Conservation (phyloP, 495 filamentous ascomycete species). For the Penicillium turbatum region DNA sequence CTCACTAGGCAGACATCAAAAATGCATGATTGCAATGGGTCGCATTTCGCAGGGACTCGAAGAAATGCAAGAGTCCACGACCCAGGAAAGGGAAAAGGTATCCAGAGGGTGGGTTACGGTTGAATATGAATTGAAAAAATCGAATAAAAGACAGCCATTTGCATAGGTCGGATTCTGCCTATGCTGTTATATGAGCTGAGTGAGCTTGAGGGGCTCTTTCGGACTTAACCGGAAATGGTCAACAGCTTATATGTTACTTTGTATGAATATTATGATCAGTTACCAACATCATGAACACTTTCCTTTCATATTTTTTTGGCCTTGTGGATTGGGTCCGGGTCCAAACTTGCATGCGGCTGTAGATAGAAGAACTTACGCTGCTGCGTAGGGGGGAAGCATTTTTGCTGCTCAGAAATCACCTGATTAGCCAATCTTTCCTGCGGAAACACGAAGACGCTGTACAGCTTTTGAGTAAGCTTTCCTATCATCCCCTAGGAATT, state of each 20-base stretch:
- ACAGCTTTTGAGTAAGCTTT: no score
- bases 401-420: no score
- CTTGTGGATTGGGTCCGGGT: neutral
- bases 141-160: neutral
- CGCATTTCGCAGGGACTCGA: constrained; percentile 68
- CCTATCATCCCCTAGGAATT: no score
- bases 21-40: constrained; percentile 14
- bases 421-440: no score
- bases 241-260: neutral
- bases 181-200: neutral
- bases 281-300: neutral
- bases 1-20: constrained; percentile 32
- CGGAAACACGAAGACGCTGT: no score
- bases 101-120: neutral
- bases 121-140: constrained; percentile 3
- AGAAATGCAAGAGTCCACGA: constrained; percentile 37
- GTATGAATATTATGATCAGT: neutral
- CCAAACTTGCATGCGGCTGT: neutral
- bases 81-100: constrained; percentile 5
- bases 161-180: neutral
- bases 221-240: neutral
- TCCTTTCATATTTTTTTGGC: neutral
- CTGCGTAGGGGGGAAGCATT: no score
- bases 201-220: neutral
- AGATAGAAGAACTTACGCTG: no score